Conservation (phyloP, 352 stramenopile species). For the Pythium rishiriense region DNA sequence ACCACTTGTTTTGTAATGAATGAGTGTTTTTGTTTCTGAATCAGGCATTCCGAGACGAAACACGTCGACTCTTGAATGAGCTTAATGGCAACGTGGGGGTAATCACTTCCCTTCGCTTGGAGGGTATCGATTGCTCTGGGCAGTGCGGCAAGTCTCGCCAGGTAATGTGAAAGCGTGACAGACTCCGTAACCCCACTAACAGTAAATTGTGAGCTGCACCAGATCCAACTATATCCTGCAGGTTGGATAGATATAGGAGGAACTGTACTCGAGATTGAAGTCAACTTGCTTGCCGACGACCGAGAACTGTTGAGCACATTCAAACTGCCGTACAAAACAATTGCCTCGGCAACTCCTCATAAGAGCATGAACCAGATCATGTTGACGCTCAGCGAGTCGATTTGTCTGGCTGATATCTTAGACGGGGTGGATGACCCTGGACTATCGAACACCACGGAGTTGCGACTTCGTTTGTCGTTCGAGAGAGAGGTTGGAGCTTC, state of each 20-base stretch:
- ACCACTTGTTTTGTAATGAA: no score
- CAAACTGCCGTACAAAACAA: slow-evolving; percentile 29
- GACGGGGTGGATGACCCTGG: slow-evolving; percentile 5
- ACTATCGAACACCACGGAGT: neutral
- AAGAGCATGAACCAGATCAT: neutral
- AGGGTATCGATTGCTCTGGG: neutral
- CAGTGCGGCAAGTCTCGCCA: neutral
- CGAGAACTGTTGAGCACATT: slow-evolving; percentile 18
- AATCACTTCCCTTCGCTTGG: slow-evolving; percentile 28
- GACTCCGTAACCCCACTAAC: no score
- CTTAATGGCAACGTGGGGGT: slow-evolving; percentile 35
- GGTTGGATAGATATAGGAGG: slow-evolving; percentile 39
- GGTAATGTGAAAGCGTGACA: neutral
- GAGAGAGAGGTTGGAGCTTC: neutral
- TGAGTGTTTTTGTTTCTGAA: neutral
- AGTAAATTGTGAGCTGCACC: neutral
- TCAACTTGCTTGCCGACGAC: neutral
- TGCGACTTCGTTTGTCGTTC: slow-evolving; percentile 2
- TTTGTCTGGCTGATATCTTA: slow-evolving; percentile 11
- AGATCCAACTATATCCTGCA: slow-evolving; percentile 13
- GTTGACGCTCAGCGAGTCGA: slow-evolving; percentile 1
- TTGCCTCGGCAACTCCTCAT: neutral
- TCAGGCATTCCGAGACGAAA: slow-evolving; percentile 37
- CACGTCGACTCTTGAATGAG: slow-evolving; percentile 31
- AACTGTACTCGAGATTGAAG: slow-evolving; percentile 29